Evolutionary conservation across 1,139 yeast species (phyloP).

Genomic region (Blastobotrys aristatus): DNA sequence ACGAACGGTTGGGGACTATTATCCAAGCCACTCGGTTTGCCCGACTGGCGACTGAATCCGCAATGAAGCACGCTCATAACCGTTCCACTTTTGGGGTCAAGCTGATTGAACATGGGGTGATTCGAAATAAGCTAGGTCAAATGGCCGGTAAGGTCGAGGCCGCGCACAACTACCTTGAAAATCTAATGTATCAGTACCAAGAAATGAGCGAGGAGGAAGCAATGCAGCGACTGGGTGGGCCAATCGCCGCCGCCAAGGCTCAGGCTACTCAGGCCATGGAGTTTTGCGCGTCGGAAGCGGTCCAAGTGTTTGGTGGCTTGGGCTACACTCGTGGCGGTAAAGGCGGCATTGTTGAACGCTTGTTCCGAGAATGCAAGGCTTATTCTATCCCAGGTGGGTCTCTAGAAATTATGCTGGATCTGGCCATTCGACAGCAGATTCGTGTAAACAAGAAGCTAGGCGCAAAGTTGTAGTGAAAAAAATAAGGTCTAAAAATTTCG

Average conservation of each 20-base stretch:
- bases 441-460: slow-evolving; percentile 39
- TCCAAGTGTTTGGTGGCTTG: slow-evolving; percentile 43
- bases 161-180: slow-evolving; percentile 37
- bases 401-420: slow-evolving; percentile 42
- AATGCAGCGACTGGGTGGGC: slow-evolving; percentile 41
- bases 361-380: slow-evolving; percentile 42
- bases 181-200: slow-evolving; percentile 35
- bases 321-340: slow-evolving; percentile 43
- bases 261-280: slow-evolving; percentile 40
- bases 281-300: slow-evolving; percentile 42
- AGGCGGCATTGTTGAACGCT: slow-evolving; percentile 41
- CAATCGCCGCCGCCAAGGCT: slow-evolving; percentile 43
- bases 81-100: slow-evolving; percentile 42
- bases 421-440: slow-evolving; percentile 39
- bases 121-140: slow-evolving; percentile 41
- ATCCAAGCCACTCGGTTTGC: slow-evolving; percentile 40
- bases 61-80: slow-evolving; percentile 40
- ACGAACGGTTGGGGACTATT: slow-evolving; percentile 41
- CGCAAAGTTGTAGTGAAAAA: slow-evolving; percentile 33
- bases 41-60: slow-evolving; percentile 41
- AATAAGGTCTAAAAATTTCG: too few species aligned
- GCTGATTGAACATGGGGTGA: slow-evolving; percentile 41
- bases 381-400: slow-evolving; percentile 44
- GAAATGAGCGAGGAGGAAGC: slow-evolving; percentile 38
- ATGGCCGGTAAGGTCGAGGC: slow-evolving; percentile 41